Conservation (phyloP, 306 rosid genomes). For the Fragaria ananassa region DNA sequence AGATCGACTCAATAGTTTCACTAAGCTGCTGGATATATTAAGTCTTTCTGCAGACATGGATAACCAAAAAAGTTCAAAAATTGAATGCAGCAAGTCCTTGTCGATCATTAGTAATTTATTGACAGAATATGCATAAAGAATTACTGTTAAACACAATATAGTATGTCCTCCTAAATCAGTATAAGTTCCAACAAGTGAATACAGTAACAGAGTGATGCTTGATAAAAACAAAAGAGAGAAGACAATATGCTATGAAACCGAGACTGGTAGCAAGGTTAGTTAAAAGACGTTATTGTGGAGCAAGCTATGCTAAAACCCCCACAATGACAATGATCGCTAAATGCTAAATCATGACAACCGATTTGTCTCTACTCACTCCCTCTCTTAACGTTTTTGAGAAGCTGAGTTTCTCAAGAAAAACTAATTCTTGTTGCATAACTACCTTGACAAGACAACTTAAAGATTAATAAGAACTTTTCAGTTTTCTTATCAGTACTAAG, state of each 20-base stretch:
- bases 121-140: background rate
- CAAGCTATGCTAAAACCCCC: background rate
- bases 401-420: conserved; percentile 6
- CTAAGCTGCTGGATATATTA: background rate
- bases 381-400: background rate
- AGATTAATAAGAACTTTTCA: background rate
- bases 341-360: background rate
- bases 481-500: background rate
- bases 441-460: conserved; percentile 1
- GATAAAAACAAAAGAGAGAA: background rate
- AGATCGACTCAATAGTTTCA: background rate
- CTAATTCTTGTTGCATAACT: background rate
- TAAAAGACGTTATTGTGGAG: background rate
- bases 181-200: background rate
- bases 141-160: background rate
- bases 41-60: background rate
- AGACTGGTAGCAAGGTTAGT: background rate
- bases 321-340: background rate
- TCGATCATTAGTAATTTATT: background rate
- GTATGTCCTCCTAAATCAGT: background rate
- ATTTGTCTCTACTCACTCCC: background rate
- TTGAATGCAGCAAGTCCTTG: background rate
- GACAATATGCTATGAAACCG: background rate
- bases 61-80: background rate
- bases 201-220: background rate